Evolutionary conservation across 768 basidiomycete species (phyloP), one percentile per base, ranked within the genome.

Genomic region (Serendipita indica): DNA sequence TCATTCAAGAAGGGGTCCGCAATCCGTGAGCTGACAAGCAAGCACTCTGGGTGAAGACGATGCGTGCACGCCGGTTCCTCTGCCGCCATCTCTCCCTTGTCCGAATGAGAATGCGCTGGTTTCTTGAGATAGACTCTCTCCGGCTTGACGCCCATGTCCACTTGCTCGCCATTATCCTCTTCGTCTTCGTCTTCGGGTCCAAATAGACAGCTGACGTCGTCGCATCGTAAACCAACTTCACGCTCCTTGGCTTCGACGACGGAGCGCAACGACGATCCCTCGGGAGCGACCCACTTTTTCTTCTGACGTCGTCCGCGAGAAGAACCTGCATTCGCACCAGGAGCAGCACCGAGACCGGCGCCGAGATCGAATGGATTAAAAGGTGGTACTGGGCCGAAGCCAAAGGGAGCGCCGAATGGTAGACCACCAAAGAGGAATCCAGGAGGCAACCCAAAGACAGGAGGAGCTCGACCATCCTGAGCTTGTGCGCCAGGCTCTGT

Each of bases 221-320:
- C 78, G 67, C 87, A 89, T 52, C 87, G 74, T 64, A 86, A 65
- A 0, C 84, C 86, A 20, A 78, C 75, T 66, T 86, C 84, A 20
- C 82, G 77, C 68, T 89, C 87, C 58, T 78, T 74, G 60, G 77
- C 75, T 68, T 89, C 87, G 16, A 89, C 73, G 3, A 81, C 77
- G 67, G 88, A 79, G 27, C 87, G 82, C 41, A 88, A 69, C 3
- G 85, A 84, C 33, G 74, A 75, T 0, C 86, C 86, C 0, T 80
- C 69, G 0, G 85, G 85, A 1, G 75, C 72, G 2, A 72, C 69
- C 85, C 85, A 88, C 27, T 69, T 61, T 57, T 72, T 75, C 56
- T 43, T 43, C 22, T 20, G 7, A 12, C 49, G 49, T 18, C 25
- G 10, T 54, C 22, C 20, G 20, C 49, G 12, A 33, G 3, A 18